Percentiles rank a stretch among this genome's conserved stretches.
phyloP scores from a whole-genome alignment of 2,329 filamentous ascomycete genomes.

The Apiospora malaysiana region DNA sequence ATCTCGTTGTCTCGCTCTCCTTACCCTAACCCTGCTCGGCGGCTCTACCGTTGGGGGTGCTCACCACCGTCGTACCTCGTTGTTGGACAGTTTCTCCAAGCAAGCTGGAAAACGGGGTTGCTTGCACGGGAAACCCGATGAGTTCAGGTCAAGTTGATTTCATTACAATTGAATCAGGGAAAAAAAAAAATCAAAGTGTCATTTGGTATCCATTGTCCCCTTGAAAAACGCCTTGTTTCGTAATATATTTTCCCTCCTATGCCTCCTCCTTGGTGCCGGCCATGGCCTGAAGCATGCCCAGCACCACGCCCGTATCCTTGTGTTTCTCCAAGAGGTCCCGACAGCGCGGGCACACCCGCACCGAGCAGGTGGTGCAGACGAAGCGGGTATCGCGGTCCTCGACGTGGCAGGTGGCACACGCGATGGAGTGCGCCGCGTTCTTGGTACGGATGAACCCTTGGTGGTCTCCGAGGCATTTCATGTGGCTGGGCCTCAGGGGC shows the following conservation, averaged over 20 bases:
- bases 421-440: constrained; percentile 57
- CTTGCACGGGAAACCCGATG: not conserved
- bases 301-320: constrained; percentile 49
- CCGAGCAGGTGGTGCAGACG: constrained; percentile 56
- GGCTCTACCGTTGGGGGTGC: not conserved
- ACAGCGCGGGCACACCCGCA: constrained; percentile 59
- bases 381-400: constrained; percentile 52
- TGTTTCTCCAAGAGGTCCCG: constrained; percentile 47
- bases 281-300: constrained; percentile 39
- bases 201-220: not conserved
- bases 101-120: not conserved
- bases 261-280: not conserved
- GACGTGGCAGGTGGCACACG: constrained; percentile 59
- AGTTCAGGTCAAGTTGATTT: not conserved
- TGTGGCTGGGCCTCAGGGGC: constrained; percentile 47
- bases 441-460: constrained; percentile 52
- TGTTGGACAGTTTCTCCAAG: not conserved
- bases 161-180: constrained; percentile 7
- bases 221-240: not conserved
- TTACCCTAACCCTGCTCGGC: not conserved
- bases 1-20: not conserved
- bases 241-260: not conserved
- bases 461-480: constrained; percentile 56
- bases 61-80: not conserved
- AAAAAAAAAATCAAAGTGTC: not conserved